Conservation (phyloP, 257 asterid genomes). For the Nicotiana tomentosiformis region DNA sequence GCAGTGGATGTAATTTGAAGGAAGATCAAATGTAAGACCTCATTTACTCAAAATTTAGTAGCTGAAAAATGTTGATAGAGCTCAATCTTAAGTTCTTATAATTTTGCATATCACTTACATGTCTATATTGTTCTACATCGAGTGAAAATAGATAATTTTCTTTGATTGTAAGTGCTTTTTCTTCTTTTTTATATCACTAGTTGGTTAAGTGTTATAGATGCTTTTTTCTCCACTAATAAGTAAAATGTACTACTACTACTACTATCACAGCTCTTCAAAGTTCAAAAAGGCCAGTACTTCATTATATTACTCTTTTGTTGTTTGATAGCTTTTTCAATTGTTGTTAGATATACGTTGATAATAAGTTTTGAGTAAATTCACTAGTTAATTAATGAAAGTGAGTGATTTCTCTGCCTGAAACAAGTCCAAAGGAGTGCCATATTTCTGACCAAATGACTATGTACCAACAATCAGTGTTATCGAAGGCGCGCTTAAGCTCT, state of each 20-base stretch:
- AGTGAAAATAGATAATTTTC: neutral
- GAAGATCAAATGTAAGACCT: neutral
- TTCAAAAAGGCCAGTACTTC: neutral
- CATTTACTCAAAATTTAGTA: neutral
- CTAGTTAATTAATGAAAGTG: neutral
- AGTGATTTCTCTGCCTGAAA: neutral
- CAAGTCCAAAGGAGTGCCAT: neutral
- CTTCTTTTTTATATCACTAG: neutral
- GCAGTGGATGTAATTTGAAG: neutral
- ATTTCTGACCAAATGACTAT: neutral
- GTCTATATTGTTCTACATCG: neutral
- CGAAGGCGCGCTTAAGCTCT: too few relatives aligned
- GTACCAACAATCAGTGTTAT: neutral
- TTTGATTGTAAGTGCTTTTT: neutral
- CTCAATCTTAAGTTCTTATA: neutral
- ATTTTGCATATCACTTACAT: neutral
- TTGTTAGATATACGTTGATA: neutral
- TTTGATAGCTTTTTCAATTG: neutral
- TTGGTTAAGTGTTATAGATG: neutral
- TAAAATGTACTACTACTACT: neutral
- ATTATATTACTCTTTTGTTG: neutral
- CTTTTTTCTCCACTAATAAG: neutral
- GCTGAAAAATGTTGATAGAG: neutral
- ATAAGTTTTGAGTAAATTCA: neutral
- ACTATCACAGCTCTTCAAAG: neutral